Base-by-base conservation (phyloP, 257 asterid species). In the Phtheirospermum japonicum region DNA sequence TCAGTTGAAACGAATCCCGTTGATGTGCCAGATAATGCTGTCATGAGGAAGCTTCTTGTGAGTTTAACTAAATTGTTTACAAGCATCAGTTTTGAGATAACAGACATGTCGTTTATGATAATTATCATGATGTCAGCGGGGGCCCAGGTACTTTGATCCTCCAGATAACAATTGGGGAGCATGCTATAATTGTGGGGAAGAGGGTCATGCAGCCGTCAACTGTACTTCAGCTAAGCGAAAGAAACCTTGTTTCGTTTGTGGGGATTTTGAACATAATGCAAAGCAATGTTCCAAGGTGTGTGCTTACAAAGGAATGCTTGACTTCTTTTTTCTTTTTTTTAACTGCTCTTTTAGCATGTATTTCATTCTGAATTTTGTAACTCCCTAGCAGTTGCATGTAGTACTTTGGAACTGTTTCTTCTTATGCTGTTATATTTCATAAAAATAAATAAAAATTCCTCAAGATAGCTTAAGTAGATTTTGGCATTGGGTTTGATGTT, bases 131-230 rank as follows among this genome's bases (percentile, higher is more conserved):
- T 79, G 58, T 71, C 86, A 92, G 97, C 89, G 99, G 67, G 99
- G 97, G 16, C 97, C 97, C 28, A 93, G 99, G 79, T 93, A 93
- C 78, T 93, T 89, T 72, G 97, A 93, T 71, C 96, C 99, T 62
- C 97, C 97, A 55, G 89, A 85, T 71, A 82, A 71, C 74, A 83
- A 85, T 69, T 93, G 99, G 94, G 94, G 94, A 26, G 74, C 95
- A 36, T 93, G 99, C 85, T 85, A 85, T 74, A 93, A 93, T 69
- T 93, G 99, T 70, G 99, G 99, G 46, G 96, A 93, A 80, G 97
- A 89, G 65, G 99, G 99, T 51, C 99, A 89, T 76, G 69, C 57
- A 8, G 39, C 89, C 53, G 79, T 52, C 75, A 89, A 87, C 76
- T 93, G 99, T 73, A 85, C 95, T 63, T 74, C 83, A 53, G 91